These are phyloP conservation scores for Phialophora expanda DNA, from an alignment of 2,329 filamentous ascomycete genomes.

Conservation along the genomic window DNA sequence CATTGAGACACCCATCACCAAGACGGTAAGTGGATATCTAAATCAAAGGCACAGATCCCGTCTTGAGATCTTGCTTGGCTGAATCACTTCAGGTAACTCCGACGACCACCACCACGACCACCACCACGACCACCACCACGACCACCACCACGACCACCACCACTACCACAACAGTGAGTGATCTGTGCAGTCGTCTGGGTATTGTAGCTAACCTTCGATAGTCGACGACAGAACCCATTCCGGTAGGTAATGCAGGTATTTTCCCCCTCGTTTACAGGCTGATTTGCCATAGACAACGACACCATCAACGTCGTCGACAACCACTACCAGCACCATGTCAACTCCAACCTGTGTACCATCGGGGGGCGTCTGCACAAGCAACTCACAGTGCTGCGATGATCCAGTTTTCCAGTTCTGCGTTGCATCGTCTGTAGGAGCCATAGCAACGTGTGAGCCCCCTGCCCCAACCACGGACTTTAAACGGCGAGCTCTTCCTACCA, in stretches of 20 bases:
- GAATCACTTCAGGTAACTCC: background rate
- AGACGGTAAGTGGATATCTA: background rate
- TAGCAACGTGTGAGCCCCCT: background rate
- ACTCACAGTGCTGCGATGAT: background rate
- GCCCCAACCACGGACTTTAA: background rate
- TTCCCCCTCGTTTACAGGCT: background rate
- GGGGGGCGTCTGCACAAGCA: background rate
- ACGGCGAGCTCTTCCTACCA: background rate
- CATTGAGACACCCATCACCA: constrained; percentile 5
- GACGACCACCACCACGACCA: background rate
- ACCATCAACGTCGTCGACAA: background rate
- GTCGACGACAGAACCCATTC: background rate
- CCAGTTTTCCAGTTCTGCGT: background rate
- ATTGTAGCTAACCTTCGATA: background rate
- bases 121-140: background rate
- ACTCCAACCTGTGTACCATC: background rate
- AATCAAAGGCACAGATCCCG: background rate
- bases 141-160: background rate
- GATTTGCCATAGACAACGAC: background rate
- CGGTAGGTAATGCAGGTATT: background rate
- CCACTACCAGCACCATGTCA: background rate
- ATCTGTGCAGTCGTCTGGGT: background rate
- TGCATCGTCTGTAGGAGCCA: background rate
- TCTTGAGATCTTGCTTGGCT: background rate
- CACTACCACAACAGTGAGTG: background rate